Percentiles rank a stretch among this genome's conserved stretches.
Evolutionary conservation across 2,329 filamentous ascomycete species (phyloP).

Genomic region (Fusarium pseudograminearum): DNA sequence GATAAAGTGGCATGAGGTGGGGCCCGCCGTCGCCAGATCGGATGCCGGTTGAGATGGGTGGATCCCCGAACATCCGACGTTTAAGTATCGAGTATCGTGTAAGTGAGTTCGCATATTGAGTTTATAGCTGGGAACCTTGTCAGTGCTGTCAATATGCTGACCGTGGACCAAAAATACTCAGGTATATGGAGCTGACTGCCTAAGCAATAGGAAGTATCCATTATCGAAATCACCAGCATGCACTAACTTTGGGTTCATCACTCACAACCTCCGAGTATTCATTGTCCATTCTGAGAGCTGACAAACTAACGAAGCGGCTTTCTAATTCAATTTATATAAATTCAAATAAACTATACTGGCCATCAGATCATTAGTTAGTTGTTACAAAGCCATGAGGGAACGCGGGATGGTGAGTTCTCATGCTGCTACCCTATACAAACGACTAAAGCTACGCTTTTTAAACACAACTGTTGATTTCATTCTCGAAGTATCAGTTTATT

Average conservation of each 20-base stretch:
- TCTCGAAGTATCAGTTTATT: not conserved
- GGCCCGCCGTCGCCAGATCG: slow-evolving; percentile 40
- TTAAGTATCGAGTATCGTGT: slow-evolving; percentile 1
- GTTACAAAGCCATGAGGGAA: not conserved
- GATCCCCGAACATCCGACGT: slow-evolving; percentile 21
- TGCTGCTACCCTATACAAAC: not conserved
- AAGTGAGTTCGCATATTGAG: not conserved
- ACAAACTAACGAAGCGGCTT: not conserved
- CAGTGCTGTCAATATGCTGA: not conserved
- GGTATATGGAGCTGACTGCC: not conserved
- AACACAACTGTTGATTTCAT: not conserved
- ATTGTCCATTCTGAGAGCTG: not conserved
- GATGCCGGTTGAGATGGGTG: slow-evolving; percentile 26
- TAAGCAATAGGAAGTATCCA: not conserved
- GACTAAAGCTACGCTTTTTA: not conserved
- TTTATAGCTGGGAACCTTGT: not conserved
- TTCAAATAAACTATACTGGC: not conserved
- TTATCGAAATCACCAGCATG: not conserved
- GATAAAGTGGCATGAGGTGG: slow-evolving; percentile 41
- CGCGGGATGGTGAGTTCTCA: not conserved
- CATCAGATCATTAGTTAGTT: not conserved
- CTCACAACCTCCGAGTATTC: too few relatives aligned
- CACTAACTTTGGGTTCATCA: not conserved
- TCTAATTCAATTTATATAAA: too few relatives aligned
- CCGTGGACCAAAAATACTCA: not conserved